Conservation (phyloP, 306 rosid species). For the Castanea sativa region DNA sequence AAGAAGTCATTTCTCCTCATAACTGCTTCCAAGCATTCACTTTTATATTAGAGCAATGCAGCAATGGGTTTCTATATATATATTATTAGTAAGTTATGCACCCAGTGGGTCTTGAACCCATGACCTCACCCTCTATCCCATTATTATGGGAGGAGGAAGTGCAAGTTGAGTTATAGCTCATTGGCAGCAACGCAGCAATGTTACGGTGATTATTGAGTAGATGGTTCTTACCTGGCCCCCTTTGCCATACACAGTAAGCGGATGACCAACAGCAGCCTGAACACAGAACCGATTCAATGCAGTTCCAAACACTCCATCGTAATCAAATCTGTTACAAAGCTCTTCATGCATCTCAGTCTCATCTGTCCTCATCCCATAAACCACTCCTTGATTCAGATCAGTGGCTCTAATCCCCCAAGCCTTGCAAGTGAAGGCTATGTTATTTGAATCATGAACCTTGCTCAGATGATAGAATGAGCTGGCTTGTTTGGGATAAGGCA, state of each 20-base stretch:
- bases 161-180: too few relatives aligned
- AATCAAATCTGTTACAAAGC: constrained; percentile 78
- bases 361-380: constrained; percentile 79
- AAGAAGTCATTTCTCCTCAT: constrained; percentile 8
- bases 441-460: constrained; percentile 93
- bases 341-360: constrained; percentile 90
- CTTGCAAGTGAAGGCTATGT: constrained; percentile 97
- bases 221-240: constrained; percentile 87
- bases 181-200: neutral
- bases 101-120: too few relatives aligned
- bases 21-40: neutral
- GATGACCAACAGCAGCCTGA: constrained; percentile 97
- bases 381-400: constrained; percentile 96
- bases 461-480: constrained; percentile 97
- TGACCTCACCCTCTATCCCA: too few relatives aligned
- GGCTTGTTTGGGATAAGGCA: constrained; percentile 97
- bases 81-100: too few relatives aligned
- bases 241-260: constrained; percentile 96
- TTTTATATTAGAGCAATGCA: neutral
- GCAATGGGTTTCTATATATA: neutral
- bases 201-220: too few relatives aligned
- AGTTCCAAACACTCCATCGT: constrained; percentile 93
- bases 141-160: too few relatives aligned
- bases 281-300: constrained; percentile 95
- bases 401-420: constrained; percentile 99